phyloP scores from a whole-genome alignment of 2,329 filamentous ascomycete genomes.

The Juglanconis oblonga region DNA sequence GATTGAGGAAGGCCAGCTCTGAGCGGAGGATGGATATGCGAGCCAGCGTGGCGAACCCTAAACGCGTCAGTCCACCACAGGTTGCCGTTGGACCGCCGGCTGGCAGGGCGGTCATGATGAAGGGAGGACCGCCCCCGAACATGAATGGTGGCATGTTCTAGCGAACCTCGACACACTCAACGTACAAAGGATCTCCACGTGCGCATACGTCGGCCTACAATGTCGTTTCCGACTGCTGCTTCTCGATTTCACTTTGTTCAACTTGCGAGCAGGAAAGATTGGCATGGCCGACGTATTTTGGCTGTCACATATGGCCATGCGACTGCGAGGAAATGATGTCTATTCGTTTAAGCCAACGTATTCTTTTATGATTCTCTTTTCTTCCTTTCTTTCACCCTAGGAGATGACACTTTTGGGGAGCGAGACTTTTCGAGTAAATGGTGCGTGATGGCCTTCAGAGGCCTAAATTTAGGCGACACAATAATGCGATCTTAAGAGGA shows the following conservation, averaged over 20 bases:
- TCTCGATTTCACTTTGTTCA: slow-evolving; percentile 1
- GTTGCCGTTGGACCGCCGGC: slow-evolving; percentile 31
- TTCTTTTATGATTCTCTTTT: slow-evolving; percentile 1
- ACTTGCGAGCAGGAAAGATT: neutral
- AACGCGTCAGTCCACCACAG: slow-evolving; percentile 26
- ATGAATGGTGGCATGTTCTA: slow-evolving; percentile 35
- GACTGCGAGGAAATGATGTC: slow-evolving; percentile 28
- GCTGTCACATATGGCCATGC: slow-evolving; percentile 19
- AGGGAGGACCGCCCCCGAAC: slow-evolving; percentile 25
- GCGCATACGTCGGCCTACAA: neutral
- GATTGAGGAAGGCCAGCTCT: slow-evolving; percentile 41
- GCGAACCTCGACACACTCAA: neutral
- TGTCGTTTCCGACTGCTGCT: slow-evolving; percentile 8
- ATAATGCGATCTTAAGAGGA: neutral
- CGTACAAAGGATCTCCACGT: neutral
- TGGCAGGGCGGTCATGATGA: slow-evolving; percentile 32
- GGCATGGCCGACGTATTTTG: slow-evolving; percentile 9
- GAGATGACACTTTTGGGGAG: neutral
- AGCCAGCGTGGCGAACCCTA: slow-evolving; percentile 21
- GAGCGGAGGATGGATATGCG: slow-evolving; percentile 31
- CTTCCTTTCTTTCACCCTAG: neutral
- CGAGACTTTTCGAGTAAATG: neutral
- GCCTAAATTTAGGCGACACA: neutral
- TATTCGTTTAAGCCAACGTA: slow-evolving; percentile 22
- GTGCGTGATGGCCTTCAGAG: neutral